Evolutionary conservation across 345 rosid species (phyloP).

Genomic region (Eucalyptus urophylla): DNA sequence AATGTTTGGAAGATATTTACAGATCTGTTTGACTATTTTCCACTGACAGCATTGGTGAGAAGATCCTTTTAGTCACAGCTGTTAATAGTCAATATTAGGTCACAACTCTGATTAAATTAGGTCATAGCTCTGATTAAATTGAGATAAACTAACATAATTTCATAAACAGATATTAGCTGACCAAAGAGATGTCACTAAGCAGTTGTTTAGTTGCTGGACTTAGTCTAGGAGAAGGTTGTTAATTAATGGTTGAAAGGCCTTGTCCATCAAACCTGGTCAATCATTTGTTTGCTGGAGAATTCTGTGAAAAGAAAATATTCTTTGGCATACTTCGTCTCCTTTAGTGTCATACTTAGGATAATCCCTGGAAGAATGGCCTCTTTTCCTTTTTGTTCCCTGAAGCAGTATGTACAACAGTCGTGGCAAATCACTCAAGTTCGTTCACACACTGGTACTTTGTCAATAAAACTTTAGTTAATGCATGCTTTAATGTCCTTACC

Average conservation of each 20-base stretch:
- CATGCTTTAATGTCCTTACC: background rate
- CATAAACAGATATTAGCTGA: background rate
- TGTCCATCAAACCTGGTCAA: background rate
- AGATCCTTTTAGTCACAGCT: background rate
- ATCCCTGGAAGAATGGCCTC: background rate
- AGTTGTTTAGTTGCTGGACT: background rate
- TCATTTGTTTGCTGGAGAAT: background rate
- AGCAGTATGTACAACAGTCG: background rate
- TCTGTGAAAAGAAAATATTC: background rate
- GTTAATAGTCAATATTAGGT: background rate
- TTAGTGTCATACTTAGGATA: background rate
- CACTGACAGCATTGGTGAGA: conserved; percentile 96
- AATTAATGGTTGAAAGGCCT: background rate
- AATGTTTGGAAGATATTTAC: conserved; percentile 96
- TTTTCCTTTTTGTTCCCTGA: background rate
- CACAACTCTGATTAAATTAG: background rate
- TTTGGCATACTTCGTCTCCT: background rate
- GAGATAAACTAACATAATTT: background rate
- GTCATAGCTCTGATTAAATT: background rate
- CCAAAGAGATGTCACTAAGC: background rate
- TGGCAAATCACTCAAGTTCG: background rate
- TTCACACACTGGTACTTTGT: background rate
- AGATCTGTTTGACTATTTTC: conserved; percentile 97
- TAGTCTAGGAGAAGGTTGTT: background rate
- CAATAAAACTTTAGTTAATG: background rate